These are phyloP conservation scores for Paramecium pentaurelia DNA, from an alignment of 73 alveolate genomes.

Conservation along the genomic window DNA sequence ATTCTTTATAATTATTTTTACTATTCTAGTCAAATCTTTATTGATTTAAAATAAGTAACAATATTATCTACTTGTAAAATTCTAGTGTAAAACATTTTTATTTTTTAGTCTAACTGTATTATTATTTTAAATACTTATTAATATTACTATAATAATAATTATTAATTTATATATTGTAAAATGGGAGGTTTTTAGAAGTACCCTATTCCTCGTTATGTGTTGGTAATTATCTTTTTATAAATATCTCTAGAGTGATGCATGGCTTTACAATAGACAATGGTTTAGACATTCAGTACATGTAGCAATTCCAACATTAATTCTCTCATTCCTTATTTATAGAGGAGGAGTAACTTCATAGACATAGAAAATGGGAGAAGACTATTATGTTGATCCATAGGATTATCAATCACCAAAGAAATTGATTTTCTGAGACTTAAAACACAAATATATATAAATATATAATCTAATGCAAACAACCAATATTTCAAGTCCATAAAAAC, in stretches of 20 bases:
- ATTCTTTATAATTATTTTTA: not conserved
- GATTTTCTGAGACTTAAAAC: conserved; percentile 8
- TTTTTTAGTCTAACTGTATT: not conserved
- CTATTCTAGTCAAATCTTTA: not conserved
- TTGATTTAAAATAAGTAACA: not conserved
- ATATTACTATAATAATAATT: not conserved
- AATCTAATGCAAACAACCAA: not conserved
- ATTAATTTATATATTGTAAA: not conserved
- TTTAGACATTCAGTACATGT: not conserved
- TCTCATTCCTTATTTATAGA: not conserved
- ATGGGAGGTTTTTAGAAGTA: conserved; percentile 27
- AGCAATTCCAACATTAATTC: not conserved
- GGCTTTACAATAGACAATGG: conserved; percentile 8
- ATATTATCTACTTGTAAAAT: not conserved
- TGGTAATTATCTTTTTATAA: not conserved
- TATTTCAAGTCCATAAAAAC: not conserved
- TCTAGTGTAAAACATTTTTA: not conserved
- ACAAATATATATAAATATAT: not conserved
- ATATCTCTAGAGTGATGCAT: not conserved
- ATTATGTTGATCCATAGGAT: conserved; percentile 3
- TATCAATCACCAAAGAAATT: conserved; percentile 12
- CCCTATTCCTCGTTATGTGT: conserved; percentile 10
- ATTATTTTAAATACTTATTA: not conserved
- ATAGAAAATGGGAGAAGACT: not conserved
- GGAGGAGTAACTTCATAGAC: not conserved